phyloP scores from a whole-genome alignment of 129 eudicot species.

The Arctium lappa region DNA sequence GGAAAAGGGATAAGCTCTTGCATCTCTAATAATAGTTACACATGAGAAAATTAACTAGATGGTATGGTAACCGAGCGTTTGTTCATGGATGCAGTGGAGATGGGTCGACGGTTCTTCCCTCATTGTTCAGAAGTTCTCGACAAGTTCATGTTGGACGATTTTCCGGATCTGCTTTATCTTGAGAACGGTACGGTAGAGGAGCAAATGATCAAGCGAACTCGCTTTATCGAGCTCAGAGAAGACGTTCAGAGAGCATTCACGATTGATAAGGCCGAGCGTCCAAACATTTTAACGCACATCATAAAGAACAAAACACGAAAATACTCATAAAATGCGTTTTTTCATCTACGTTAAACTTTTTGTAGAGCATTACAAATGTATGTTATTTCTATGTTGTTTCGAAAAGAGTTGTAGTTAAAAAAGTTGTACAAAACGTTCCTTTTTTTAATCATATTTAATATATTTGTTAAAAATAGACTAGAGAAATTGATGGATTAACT shows the following conservation, averaged over 20 bases:
- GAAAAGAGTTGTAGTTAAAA: neutral
- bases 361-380: neutral
- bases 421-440: neutral
- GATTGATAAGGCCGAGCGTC: constrained; percentile 58
- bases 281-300: constrained; percentile 27
- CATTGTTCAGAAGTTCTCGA: constrained; percentile 72
- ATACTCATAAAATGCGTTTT: constrained; percentile 11
- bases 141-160: constrained; percentile 67
- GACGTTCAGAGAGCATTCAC: constrained; percentile 69
- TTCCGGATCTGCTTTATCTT: constrained; percentile 41
- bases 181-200: constrained; percentile 66
- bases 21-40: too few species aligned
- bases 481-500: neutral
- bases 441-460: neutral
- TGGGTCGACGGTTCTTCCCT: constrained; percentile 78
- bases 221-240: constrained; percentile 62
- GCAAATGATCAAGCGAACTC: constrained; percentile 41
- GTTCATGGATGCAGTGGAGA: constrained; percentile 47
- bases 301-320: constrained; percentile 26
- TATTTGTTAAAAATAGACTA: neutral
- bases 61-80: neutral
- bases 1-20: too few species aligned
- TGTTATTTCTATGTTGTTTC: neutral
- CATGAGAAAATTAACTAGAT: neutral
- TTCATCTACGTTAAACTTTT: neutral